Conservation (phyloP, 495 filamentous ascomycete species). For the Neurospora pannonica region DNA sequence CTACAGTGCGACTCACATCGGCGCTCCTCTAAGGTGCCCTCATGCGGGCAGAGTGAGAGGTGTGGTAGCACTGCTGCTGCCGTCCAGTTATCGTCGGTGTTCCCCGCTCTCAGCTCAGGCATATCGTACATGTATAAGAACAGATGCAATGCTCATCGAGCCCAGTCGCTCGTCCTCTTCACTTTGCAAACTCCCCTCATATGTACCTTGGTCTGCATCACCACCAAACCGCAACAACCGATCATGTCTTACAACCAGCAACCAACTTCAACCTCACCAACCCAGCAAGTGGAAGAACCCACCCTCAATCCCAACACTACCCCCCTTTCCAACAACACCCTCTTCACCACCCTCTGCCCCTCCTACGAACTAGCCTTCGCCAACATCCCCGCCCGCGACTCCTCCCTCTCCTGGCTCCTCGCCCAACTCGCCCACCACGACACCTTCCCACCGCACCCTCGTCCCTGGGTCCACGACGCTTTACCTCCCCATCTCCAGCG, state of each 20-base stretch:
- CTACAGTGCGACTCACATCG: not conserved
- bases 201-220: not conserved
- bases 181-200: not conserved
- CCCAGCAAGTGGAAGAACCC: not conserved
- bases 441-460: not conserved
- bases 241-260: not conserved
- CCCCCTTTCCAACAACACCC: conserved; percentile 5
- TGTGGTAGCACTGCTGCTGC: not conserved
- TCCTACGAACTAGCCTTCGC: conserved; percentile 12
- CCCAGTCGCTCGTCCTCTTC: not conserved
- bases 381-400: not conserved
- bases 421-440: not conserved
- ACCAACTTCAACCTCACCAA: not conserved
- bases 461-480: not conserved
- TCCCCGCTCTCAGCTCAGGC: not conserved
- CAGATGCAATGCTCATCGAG: not conserved
- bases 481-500: not conserved
- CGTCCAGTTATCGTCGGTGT: not conserved
- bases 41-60: not conserved
- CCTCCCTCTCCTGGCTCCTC: conserved; percentile 10
- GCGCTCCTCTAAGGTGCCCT: not conserved
- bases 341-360: conserved; percentile 12
- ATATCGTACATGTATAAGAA: not conserved
- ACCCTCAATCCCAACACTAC: not conserved
- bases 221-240: not conserved